phyloP scores from a whole-genome alignment of 371 early-diverging fungal genomes.

The Dinochytrium kinnereticum region DNA sequence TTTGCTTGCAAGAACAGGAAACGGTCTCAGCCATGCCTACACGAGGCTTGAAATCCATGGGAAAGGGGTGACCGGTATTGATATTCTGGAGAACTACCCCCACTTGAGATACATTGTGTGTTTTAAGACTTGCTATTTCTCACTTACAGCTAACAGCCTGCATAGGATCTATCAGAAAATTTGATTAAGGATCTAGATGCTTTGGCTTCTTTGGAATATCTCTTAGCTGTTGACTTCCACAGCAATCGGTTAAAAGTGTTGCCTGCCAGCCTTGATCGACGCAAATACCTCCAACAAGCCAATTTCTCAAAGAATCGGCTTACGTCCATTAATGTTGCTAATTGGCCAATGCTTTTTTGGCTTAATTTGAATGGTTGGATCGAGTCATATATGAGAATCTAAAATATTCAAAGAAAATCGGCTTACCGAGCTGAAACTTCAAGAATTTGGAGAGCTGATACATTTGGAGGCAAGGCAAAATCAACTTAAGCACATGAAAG shows the following conservation, averaged over 20 bases:
- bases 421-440: constrained; percentile 42
- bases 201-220: constrained; percentile 45
- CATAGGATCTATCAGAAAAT: constrained; percentile 49
- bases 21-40: constrained; percentile 55
- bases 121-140: background rate
- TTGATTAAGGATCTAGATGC: constrained; percentile 40
- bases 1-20: constrained; percentile 53
- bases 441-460: constrained; percentile 45
- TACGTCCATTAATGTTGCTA: constrained; percentile 31
- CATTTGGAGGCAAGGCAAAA: constrained; percentile 52
- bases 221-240: constrained; percentile 48
- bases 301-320: constrained; percentile 51
- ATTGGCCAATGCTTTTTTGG: constrained; percentile 51
- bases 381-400: background rate
- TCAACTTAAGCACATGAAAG: constrained; percentile 33
- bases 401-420: constrained; percentile 43
- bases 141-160: background rate
- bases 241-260: constrained; percentile 43
- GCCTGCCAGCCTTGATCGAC: constrained; percentile 44
- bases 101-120: constrained; percentile 51
- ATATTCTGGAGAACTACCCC: constrained; percentile 42
- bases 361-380: constrained; percentile 57
- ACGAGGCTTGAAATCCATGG: constrained; percentile 51
- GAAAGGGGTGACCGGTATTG: constrained; percentile 44
- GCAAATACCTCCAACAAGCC: constrained; percentile 54